Conservation (phyloP, 371 early-diverging fungal genomes). For the Nosema muscidifuracis region DNA sequence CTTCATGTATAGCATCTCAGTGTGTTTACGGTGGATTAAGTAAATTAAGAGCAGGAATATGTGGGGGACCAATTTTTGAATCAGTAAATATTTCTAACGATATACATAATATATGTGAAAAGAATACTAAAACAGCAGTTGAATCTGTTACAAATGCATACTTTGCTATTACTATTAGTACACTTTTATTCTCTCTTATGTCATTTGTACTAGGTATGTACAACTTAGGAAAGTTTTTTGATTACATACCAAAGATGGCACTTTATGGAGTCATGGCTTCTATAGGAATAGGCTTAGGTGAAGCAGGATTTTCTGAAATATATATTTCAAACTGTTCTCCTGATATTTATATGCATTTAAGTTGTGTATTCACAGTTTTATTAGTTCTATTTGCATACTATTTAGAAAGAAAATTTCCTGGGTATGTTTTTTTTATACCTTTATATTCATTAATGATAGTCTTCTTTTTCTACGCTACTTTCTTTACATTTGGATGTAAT, state of each 20-base stretch:
- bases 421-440: slow-evolving; percentile 35
- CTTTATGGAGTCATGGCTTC: slow-evolving; percentile 38
- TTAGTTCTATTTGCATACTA: slow-evolving; percentile 5
- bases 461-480: slow-evolving; percentile 13
- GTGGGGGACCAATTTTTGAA: slow-evolving; percentile 31
- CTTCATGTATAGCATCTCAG: background rate
- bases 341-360: background rate
- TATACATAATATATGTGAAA: slow-evolving; percentile 14
- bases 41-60: slow-evolving; percentile 4
- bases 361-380: background rate
- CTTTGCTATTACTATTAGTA: slow-evolving; percentile 19
- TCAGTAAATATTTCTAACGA: slow-evolving; percentile 6
- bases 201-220: slow-evolving; percentile 11
- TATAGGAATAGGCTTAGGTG: slow-evolving; percentile 24
- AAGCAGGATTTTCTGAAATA: slow-evolving; percentile 5
- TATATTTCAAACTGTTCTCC: background rate
- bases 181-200: slow-evolving; percentile 24
- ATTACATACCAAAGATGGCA: slow-evolving; percentile 29
- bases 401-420: slow-evolving; percentile 3
- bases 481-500: slow-evolving; percentile 7
- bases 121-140: background rate
- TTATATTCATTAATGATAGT: slow-evolving; percentile 6
- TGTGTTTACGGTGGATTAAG: slow-evolving; percentile 10
- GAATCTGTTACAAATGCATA: slow-evolving; percentile 13
- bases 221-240: slow-evolving; percentile 21